Base-by-base conservation (phyloP, 1,139 yeast species). In the Meyerozyma smithsonii region DNA sequence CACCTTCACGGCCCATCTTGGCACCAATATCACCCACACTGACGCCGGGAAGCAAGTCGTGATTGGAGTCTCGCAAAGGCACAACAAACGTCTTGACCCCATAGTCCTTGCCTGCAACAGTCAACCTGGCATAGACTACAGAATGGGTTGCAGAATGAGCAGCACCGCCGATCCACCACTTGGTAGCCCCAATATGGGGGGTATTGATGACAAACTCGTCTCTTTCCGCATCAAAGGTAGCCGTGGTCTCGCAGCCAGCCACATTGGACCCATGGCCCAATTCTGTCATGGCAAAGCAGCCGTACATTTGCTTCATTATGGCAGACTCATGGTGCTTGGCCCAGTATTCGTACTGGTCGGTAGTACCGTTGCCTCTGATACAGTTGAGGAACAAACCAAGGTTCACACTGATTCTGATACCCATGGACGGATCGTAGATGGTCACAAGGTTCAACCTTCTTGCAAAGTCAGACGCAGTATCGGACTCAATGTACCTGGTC, bases 141-240 rank as follows among this genome's bases (percentile, higher is more conserved):
- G 48, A 43, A 42, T 49, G 53, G 4, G 52, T 48, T 14, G 53
- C 53, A 4, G 52, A 48, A 37, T 49, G 53, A 14, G 53, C 53
- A 8, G 53, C 53, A 3, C 53, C 53, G 5, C 53, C 53, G 17
- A 49, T 49, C 53, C 53, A 49, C 52, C 51, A 49, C 35, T 49
- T 49, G 28, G 53, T 48, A 35, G 53, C 53, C 5, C 52, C 51
- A n/a, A 49, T 43, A 39, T 49, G 51, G 6, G 53, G 53, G 7
- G 53, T 49, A 40, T 47, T 47, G 39, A 49, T 38, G 20, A 49
- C 39, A 35, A 49, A 49, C 42, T 49, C 50, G 37, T 49, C 53
- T 14, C 47, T 47, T 17, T 28, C 35, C 36, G 42, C 42, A 32
- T 49, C 53, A 21, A 48, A 48, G 5, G 46, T 45, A 24, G 53